Evolutionary conservation across 345 rosid genomes (phyloP).

Genomic region (Ceriops decandra): DNA sequence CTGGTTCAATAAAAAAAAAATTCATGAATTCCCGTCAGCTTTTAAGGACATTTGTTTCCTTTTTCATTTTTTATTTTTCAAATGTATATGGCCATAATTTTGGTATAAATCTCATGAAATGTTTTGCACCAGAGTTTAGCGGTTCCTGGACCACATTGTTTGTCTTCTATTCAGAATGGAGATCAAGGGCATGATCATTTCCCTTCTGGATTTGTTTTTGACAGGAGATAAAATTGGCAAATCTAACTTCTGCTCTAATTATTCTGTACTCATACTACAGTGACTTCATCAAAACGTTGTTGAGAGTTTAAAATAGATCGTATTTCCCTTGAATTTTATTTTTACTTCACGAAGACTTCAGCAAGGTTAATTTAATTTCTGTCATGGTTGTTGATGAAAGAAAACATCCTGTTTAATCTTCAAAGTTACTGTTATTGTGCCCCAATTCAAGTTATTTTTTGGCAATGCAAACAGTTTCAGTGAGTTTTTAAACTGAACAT

Average conservation of each 20-base stretch:
- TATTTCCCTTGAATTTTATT: too few species aligned
- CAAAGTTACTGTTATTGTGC: too few species aligned
- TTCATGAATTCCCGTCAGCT: background rate
- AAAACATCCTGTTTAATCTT: too few species aligned
- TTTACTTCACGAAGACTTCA: too few species aligned
- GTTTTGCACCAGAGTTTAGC: background rate
- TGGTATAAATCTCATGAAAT: too few species aligned
- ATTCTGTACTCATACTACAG: too few species aligned
- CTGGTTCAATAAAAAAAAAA: background rate
- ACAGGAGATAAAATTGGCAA: background rate
- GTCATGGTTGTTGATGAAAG: too few species aligned
- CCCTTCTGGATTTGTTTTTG: background rate
- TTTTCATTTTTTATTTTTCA: background rate
- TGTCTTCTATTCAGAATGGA: background rate
- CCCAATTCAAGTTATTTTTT: too few species aligned
- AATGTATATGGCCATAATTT: background rate
- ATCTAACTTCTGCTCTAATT: background rate
- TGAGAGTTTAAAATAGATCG: too few species aligned
- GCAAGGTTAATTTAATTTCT: too few species aligned
- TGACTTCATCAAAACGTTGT: too few species aligned
- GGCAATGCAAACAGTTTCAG: background rate
- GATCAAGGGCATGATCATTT: background rate
- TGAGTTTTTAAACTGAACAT: background rate
- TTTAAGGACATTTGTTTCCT: background rate
- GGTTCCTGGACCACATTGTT: background rate